Evolutionary conservation across 2,329 filamentous ascomycete species (phyloP), one percentile per base, ranked within the genome.

Genomic region (Colletotrichum paranaense): DNA sequence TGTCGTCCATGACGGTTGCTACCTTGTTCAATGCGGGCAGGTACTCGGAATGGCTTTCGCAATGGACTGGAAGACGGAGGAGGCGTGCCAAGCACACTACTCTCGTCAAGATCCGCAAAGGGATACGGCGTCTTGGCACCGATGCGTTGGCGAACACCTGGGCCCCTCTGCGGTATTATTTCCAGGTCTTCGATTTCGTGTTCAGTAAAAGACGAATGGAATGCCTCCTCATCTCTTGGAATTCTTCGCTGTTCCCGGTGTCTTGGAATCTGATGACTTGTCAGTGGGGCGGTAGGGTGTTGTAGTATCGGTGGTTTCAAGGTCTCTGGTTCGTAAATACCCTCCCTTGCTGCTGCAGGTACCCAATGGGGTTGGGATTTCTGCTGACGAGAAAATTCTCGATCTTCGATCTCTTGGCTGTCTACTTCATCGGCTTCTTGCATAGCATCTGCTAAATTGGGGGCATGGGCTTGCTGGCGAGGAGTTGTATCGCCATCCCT

Each of bases 31-130:
- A 30, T 26, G 12, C 14, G 67, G 19, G 62, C 28, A 62, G 60
- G 62, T 24, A 62, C 49, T 9, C 49, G 60, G 26, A 62, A 73
- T 12, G 60, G 67, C 28, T 52, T 66, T 12, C 52, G 52, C 35
- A 66, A 24, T 14, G 71, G 67, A 30, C 71, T 71, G 3, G 71
- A 73, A 46, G 68, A 70, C 30, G 26, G 24, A 9, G 70, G 67
- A 11, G 67, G 71, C n/a, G 67, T 73, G 42, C 67, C 56, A 55
- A 73, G 38, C 9, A 28, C 35, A 19, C 24, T 60, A 2, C 49
- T 22, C 7, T 26, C 32, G n/a, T 49, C 35, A 30, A 38, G 46
- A 11, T 35, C 46, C 5, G 32, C n/a, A 46, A 63, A 58, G 9
- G 60, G 60, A 24, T 63, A 46, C 38, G 60, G 62, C 38, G 55